phyloP scores from a whole-genome alignment of 768 basidiomycete genomes.

The Agaricus subrufescens region DNA sequence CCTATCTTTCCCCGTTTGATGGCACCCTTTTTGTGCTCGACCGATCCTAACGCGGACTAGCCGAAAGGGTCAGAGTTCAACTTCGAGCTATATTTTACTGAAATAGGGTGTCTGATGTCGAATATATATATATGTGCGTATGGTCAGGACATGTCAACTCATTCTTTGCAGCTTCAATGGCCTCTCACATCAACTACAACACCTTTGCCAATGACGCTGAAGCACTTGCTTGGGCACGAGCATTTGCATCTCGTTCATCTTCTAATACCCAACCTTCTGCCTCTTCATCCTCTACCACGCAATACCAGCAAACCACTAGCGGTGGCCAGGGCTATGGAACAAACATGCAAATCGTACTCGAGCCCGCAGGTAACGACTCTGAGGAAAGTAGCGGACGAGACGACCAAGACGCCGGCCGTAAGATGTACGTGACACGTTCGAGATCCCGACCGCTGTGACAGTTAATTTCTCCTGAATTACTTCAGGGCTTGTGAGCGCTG shows the following conservation, averaged over 20 bases:
- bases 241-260: background rate
- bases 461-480: background rate
- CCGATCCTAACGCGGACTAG: too few species aligned
- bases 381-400: background rate
- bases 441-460: background rate
- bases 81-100: background rate
- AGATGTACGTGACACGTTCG: background rate
- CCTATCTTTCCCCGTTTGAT: too few species aligned
- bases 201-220: conserved; percentile 4
- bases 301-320: background rate
- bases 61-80: background rate
- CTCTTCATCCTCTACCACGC: background rate
- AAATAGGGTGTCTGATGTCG: background rate
- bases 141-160: background rate
- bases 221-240: conserved; percentile 9
- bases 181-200: background rate
- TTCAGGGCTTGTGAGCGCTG: conserved; percentile 8
- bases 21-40: too few species aligned
- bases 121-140: conserved; percentile 3
- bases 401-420: background rate
- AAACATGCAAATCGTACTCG: conserved; percentile 8
- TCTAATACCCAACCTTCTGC: background rate
- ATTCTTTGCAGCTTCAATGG: conserved; percentile 2
- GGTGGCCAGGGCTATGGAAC: background rate
- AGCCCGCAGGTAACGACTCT: background rate